Conservation (phyloP, 257 asterid species). For the Echites panduratus region DNA sequence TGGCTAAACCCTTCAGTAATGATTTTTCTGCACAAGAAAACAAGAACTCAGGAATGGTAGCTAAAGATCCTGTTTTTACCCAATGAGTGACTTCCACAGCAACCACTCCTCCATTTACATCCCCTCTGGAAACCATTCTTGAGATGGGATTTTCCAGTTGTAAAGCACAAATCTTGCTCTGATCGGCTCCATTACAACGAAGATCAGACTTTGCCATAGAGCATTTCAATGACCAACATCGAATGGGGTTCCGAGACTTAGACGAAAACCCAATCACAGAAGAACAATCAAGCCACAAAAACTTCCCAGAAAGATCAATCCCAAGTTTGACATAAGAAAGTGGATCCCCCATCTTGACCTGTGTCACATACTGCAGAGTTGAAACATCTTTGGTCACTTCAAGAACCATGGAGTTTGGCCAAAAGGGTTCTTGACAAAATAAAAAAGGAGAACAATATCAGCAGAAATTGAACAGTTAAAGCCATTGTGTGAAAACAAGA, state of each 20-base stretch:
- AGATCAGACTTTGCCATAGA: slow-evolving; percentile 48
- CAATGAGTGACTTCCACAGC: slow-evolving; percentile 48
- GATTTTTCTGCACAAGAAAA: slow-evolving; percentile 42
- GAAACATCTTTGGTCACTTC: slow-evolving; percentile 47
- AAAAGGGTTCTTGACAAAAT: slow-evolving; percentile 50
- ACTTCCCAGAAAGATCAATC: slow-evolving; percentile 50
- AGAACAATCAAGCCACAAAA: slow-evolving; percentile 48
- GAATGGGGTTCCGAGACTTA: slow-evolving; percentile 32
- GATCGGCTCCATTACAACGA: slow-evolving; percentile 11
- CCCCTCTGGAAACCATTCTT: slow-evolving; percentile 33
- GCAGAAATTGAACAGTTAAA: too few species aligned
- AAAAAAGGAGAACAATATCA: too few species aligned
- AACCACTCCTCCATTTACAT: slow-evolving; percentile 37
- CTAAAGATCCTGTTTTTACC: slow-evolving; percentile 33
- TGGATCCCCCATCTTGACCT: slow-evolving; percentile 29
- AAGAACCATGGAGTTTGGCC: slow-evolving; percentile 55
- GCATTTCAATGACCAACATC: slow-evolving; percentile 49
- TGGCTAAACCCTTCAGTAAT: slow-evolving; percentile 48
- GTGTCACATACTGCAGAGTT: slow-evolving; percentile 54
- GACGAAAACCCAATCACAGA: slow-evolving; percentile 17
- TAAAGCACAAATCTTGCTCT: slow-evolving; percentile 40
- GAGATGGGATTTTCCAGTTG: slow-evolving; percentile 50
- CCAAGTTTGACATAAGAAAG: slow-evolving; percentile 37
- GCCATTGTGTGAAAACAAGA: too few species aligned
- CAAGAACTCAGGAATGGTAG: slow-evolving; percentile 44